These are phyloP conservation scores for Neocatenulostroma microsporum DNA, from an alignment of 2,329 filamentous ascomycete genomes.

Conservation along the genomic window DNA sequence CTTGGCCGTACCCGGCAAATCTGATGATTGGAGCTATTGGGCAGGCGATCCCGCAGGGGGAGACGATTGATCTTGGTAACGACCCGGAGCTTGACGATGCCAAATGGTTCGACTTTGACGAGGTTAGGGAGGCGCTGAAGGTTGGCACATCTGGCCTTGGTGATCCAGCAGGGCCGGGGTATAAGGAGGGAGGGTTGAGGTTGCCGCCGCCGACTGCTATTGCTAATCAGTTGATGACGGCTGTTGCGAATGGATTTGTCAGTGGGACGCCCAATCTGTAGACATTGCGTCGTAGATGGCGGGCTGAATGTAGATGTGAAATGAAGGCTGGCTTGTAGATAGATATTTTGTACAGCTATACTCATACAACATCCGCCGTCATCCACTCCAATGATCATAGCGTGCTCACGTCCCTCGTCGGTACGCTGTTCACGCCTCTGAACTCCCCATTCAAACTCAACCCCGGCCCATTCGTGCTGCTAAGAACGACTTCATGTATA, in stretches of 20 bases:
- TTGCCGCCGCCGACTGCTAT: conserved; percentile 84
- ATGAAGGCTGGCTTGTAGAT: not conserved
- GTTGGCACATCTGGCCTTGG: conserved; percentile 61
- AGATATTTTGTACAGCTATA: conserved; percentile 4
- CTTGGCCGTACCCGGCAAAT: conserved; percentile 48
- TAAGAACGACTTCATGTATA: conserved; percentile 69
- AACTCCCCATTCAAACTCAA: conserved; percentile 80
- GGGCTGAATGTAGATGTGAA: conserved; percentile 2
- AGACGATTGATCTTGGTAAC: conserved; percentile 73
- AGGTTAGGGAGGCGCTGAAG: conserved; percentile 66
- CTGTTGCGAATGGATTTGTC: conserved; percentile 69
- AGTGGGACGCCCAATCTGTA: conserved; percentile 42
- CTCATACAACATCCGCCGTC: not conserved
- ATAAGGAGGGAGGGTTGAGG: conserved; percentile 68
- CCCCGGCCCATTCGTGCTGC: conserved; percentile 78
- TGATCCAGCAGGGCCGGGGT: conserved; percentile 55
- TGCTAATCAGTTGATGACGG: conserved; percentile 77
- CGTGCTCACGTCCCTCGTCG: conserved; percentile 29
- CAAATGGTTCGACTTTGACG: conserved; percentile 76
- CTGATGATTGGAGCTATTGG: conserved; percentile 63
- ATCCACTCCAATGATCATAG: no score
- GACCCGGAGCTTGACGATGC: conserved; percentile 88
- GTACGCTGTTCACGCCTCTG: conserved; percentile 50
- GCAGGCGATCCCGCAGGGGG: conserved; percentile 68
- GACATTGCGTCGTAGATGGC: no score